Base-by-base conservation (phyloP, 2,329 filamentous ascomycete species). In the Claviceps humidiphila region DNA sequence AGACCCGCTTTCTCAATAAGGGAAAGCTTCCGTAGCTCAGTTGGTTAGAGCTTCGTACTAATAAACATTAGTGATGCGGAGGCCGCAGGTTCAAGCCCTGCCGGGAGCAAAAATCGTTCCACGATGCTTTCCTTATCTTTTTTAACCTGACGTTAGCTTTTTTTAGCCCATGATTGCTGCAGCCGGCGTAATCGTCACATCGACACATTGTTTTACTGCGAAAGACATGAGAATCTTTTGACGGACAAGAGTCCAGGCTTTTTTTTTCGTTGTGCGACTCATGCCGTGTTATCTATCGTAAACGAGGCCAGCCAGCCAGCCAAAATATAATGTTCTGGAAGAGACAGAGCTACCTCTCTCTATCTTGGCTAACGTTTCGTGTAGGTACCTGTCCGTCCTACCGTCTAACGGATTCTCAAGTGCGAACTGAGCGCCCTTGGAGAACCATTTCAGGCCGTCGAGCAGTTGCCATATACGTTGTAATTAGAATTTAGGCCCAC, bases 21-120 rank as follows among this genome's bases (percentile, higher is more conserved):
- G 52, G 47, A n/a, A 26, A 42, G 56, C 54, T 58, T 52, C 53
- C 55, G 53, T 58, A 58, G 56, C 56, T 58, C 56, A 58, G 56
- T 57, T 57, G 56, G 56, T 57, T 57, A 58, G 56, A 58, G 56
- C 56, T 52, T 58, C 55, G 55, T 55, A 58, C 56, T 58, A 58
- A 58, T 58, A 58, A 52, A 45, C 44, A 5, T 56, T 58, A 45
- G 56, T 58, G 42, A 58, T 58, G 53, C 53, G 55, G 49, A 57
- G 56, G 56, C 48, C 56, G 53, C 53, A 56, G 55, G 56, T 58
- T 58, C 56, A 55, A 58, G 51, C 56, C 56, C 54, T 58, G 52
- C 52, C 53, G 56, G 53, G 56, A 57, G 55, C 56, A 58, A 47
- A 47, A 4, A 26, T 54, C 51, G 51, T 54, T 52, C 51, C 52